phyloP scores from a whole-genome alignment of 169 alveolate species.

The Cryptosporidium meleagridis region DNA sequence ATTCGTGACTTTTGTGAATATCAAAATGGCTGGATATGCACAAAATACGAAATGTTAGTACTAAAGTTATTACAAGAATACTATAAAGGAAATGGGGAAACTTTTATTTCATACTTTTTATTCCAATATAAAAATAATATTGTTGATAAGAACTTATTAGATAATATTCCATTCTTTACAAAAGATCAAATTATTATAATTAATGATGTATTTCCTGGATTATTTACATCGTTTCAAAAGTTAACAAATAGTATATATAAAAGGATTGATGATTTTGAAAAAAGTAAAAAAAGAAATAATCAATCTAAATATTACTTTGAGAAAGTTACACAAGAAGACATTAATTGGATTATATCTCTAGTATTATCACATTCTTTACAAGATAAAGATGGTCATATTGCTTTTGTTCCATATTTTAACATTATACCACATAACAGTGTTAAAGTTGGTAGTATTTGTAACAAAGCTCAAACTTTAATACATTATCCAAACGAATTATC shows the following conservation, averaged over 20 bases:
- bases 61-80: conserved; percentile 9
- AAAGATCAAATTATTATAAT: conserved; percentile 25
- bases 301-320: background rate
- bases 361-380: conserved; percentile 43
- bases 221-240: conserved; percentile 17
- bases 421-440: conserved; percentile 30
- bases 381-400: conserved; percentile 43
- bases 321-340: conserved; percentile 8
- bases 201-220: conserved; percentile 36
- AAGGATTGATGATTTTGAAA: conserved; percentile 21
- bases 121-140: conserved; percentile 11
- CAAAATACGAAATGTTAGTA: conserved; percentile 46
- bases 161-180: conserved; percentile 54
- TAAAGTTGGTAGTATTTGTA: background rate
- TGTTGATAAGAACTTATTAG: conserved; percentile 6
- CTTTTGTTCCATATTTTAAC: conserved; percentile 39
- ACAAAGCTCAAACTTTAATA: background rate
- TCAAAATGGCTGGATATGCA: conserved; percentile 6
- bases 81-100: background rate
- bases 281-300: background rate
- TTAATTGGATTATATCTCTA: conserved; percentile 61
- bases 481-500: conserved; percentile 21
- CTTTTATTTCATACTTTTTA: conserved; percentile 29
- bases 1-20: conserved; percentile 16
- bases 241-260: conserved; percentile 11